Percentiles rank a stretch among this genome's conserved stretches.
These are phyloP conservation scores for Sphagnum tenellum DNA, from an alignment of 225 moss, liverwort and hornwort genomes.

Conservation along the genomic window DNA sequence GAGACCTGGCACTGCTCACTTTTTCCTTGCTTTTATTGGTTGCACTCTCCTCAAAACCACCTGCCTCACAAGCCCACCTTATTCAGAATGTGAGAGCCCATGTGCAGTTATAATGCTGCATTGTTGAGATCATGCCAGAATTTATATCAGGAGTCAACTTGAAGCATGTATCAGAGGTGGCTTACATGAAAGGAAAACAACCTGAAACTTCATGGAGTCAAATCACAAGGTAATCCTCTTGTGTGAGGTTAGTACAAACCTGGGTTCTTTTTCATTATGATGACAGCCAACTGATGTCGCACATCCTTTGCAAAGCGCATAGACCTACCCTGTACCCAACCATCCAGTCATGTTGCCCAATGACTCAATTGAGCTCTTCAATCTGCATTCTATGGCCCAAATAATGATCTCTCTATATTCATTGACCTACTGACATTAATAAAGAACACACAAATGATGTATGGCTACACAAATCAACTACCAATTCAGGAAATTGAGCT, in stretches of 20 bases:
- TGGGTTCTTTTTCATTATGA: constrained; percentile 38
- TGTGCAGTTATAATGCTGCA: not conserved
- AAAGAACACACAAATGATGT: too few species aligned
- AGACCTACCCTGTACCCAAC: constrained; percentile 45
- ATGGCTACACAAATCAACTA: too few species aligned
- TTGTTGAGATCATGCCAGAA: not conserved
- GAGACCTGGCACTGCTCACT: constrained; percentile 41
- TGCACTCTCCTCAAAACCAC: constrained; percentile 23
- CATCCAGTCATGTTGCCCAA: not conserved
- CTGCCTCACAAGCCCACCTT: not conserved
- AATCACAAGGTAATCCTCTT: too few species aligned
- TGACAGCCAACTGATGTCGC: constrained; percentile 71
- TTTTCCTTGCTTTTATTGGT: constrained; percentile 27
- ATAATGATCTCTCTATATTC: too few species aligned
- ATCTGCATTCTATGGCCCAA: not conserved
- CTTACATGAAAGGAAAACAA: too few species aligned
- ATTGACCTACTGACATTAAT: too few species aligned
- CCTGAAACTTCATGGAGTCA: too few species aligned
- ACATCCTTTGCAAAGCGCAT: constrained; percentile 95
- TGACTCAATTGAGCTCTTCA: not conserved
- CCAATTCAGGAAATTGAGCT: too few species aligned
- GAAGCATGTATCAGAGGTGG: too few species aligned
- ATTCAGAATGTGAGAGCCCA: too few species aligned
- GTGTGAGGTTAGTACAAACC: constrained; percentile 17
- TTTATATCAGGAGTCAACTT: too few species aligned